Conservation (phyloP, 495 filamentous ascomycete species). For the Neurospora intermedia region DNA sequence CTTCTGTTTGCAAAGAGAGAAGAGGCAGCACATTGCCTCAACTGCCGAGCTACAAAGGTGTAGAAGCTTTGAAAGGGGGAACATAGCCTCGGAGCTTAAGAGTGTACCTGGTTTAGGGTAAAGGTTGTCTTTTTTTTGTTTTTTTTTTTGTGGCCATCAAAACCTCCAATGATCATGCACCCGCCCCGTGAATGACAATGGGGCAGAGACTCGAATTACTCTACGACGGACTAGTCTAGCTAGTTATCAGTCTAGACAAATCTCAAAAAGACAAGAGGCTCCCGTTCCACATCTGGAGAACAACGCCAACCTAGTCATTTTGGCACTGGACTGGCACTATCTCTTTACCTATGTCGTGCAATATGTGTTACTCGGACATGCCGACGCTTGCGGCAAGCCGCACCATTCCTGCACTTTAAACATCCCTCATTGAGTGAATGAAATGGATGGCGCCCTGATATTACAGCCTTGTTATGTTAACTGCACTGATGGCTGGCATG, state of each 20-base stretch:
- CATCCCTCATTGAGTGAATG: neutral
- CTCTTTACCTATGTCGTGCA: neutral
- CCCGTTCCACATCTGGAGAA: neutral
- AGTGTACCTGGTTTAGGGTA: neutral
- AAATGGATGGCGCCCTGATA: neutral
- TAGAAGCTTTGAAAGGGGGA: neutral
- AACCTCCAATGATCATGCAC: neutral
- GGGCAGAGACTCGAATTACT: neutral
- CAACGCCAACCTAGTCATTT: neutral
- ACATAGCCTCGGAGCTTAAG: neutral
- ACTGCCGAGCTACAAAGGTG: neutral
- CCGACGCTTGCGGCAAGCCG: neutral
- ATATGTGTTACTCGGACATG: neutral
- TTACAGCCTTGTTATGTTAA: neutral
- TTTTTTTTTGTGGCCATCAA: too few relatives aligned
- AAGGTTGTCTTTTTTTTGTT: neutral
- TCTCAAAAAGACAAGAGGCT: neutral
- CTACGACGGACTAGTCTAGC: neutral
- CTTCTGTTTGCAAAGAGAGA: neutral
- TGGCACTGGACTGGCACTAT: neutral
- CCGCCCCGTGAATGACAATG: neutral
- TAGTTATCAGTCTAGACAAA: neutral
- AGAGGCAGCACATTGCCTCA: neutral
- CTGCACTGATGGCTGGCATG: neutral
- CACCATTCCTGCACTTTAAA: neutral